These are phyloP conservation scores for Phoenix roebelenii DNA, from an alignment of 176 grass and related monocot genomes.

Conservation along the genomic window DNA sequence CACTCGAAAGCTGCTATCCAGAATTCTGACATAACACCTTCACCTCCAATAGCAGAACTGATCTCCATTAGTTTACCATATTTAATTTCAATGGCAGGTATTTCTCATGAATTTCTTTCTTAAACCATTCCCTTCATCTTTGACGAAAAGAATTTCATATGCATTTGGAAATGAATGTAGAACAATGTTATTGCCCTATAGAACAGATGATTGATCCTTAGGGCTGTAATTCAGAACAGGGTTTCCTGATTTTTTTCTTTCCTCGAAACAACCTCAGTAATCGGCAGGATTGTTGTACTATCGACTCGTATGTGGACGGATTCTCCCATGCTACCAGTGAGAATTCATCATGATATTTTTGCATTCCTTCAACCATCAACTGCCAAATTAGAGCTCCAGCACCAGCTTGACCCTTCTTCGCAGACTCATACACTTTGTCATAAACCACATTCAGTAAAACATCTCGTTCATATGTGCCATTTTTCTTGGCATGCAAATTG, in stretches of 20 bases:
- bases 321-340: conserved; percentile 51
- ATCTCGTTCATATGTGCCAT: conserved; percentile 45
- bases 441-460: conserved; percentile 68
- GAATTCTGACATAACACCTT: too few relatives aligned
- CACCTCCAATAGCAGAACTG: too few relatives aligned
- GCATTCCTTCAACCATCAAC: conserved; percentile 69
- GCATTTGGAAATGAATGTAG: too few relatives aligned
- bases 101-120: too few relatives aligned
- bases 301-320: conserved; percentile 51
- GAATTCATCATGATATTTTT: conserved; percentile 56
- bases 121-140: too few relatives aligned
- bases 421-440: conserved; percentile 75
- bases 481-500: conserved; percentile 24
- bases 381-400: conserved; percentile 90
- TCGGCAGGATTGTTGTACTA: conserved; percentile 64
- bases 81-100: too few relatives aligned
- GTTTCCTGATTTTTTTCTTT: conserved; percentile 12
- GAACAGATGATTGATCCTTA: too few relatives aligned
- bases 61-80: too few relatives aligned
- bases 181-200: too few relatives aligned
- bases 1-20: too few relatives aligned
- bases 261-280: conserved; percentile 35
- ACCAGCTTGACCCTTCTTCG: conserved; percentile 51
- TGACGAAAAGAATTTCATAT: too few relatives aligned
- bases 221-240: conserved; percentile 4